These are phyloP conservation scores for Apiotrichum laibachii DNA, from an alignment of 1,284 basidiomycete genomes.

Conservation along the genomic window DNA sequence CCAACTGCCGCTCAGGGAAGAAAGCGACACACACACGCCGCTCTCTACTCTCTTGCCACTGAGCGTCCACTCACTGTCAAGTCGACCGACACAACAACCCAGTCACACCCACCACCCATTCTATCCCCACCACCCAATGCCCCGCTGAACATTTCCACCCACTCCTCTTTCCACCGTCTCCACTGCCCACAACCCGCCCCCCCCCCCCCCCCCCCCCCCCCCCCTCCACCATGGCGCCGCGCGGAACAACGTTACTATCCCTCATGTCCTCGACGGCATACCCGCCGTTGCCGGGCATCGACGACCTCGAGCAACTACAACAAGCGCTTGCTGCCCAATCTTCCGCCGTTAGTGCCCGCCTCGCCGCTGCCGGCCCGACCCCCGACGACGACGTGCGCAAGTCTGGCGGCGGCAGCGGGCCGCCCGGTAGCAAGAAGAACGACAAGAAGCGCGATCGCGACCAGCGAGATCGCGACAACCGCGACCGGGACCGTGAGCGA, in stretches of 20 bases:
- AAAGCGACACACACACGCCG: too few relatives aligned
- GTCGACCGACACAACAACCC: too few relatives aligned
- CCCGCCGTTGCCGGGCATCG: constrained; percentile 61
- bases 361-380: constrained; percentile 47
- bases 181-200: neutral
- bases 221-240: constrained; percentile 20
- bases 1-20: too few relatives aligned
- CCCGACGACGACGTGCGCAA: constrained; percentile 10
- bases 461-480: neutral
- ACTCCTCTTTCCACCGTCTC: neutral
- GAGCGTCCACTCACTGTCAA: too few relatives aligned
- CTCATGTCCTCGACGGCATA: constrained; percentile 43
- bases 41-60: too few relatives aligned
- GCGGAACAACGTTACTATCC: constrained; percentile 27
- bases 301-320: constrained; percentile 67
- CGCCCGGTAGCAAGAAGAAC: constrained; percentile 54
- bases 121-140: too few relatives aligned
- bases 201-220: neutral
- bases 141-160: too few relatives aligned
- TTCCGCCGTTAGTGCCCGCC: constrained; percentile 59
- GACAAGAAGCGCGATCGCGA: constrained; percentile 60
- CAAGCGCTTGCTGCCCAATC: constrained; percentile 60
- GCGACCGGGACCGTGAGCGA: too few relatives aligned
- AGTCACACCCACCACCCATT: too few relatives aligned
- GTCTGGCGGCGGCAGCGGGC: neutral